Conservation (phyloP, 306 rosid species). For the Quercus robur region DNA sequence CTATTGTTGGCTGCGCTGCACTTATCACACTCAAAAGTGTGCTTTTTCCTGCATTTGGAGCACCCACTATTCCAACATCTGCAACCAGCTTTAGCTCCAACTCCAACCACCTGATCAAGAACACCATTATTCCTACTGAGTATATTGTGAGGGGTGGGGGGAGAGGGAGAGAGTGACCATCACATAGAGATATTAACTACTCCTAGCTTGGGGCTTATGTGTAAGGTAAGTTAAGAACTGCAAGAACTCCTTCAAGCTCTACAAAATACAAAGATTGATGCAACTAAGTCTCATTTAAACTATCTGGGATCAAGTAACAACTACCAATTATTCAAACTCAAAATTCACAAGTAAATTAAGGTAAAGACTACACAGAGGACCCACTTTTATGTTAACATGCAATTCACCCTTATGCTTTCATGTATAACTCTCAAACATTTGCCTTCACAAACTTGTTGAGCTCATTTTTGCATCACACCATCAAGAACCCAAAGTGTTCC, state of each 20-base stretch:
- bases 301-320: background rate
- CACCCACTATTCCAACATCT: slow-evolving; percentile 95
- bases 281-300: background rate
- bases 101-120: slow-evolving; percentile 86
- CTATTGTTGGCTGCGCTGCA: slow-evolving; percentile 91
- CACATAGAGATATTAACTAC: background rate
- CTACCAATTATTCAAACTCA: background rate
- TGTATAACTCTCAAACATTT: background rate
- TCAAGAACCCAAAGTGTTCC: background rate
- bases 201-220: background rate
- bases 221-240: background rate
- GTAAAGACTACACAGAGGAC: background rate
- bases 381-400: background rate
- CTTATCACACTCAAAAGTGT: slow-evolving; percentile 89
- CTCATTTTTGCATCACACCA: background rate
- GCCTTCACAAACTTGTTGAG: background rate
- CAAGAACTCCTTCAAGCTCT: background rate
- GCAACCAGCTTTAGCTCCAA: slow-evolving; percentile 96
- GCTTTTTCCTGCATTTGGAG: slow-evolving; percentile 98
- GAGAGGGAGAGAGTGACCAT: too few species aligned
- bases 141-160: background rate
- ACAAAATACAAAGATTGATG: background rate
- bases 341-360: background rate
- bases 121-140: slow-evolving; percentile 22
- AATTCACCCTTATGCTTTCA: background rate